A percentile compares a stretch with the other conserved stretches of the same genome.
Conservation (phyloP, 1,284 basidiomycete genomes). For the Sporisorium graminicola region DNA sequence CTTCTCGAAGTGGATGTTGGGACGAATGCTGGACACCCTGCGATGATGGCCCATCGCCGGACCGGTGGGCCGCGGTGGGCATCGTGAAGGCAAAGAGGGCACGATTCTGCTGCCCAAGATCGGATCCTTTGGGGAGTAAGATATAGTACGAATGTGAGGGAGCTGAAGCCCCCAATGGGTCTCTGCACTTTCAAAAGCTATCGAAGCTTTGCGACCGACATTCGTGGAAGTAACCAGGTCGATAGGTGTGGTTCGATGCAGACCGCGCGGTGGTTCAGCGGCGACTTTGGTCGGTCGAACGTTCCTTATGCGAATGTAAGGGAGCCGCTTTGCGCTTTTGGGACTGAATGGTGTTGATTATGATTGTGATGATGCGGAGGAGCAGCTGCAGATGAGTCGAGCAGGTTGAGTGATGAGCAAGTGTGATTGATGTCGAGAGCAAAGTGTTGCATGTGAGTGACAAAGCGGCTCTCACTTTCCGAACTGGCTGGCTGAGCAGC, state of each 20-base stretch:
- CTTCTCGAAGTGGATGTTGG: not conserved
- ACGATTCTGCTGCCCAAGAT: conserved; percentile 7
- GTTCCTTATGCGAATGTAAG: too few relatives aligned
- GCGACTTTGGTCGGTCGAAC: too few relatives aligned
- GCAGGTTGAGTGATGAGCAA: not conserved
- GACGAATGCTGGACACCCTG: conserved; percentile 10
- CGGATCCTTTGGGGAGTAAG: not conserved
- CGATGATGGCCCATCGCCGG: conserved; percentile 46
- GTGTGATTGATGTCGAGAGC: not conserved
- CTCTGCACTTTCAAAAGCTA: not conserved
- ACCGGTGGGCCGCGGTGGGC: conserved; percentile 49
- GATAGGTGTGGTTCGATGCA: not conserved
- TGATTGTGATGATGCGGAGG: not conserved
- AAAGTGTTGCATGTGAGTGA: not conserved
- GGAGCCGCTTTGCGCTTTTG: too few relatives aligned
- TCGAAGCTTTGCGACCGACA: not conserved
- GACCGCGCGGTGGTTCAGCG: not conserved
- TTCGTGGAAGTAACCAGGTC: not conserved
- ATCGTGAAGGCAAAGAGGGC: conserved; percentile 11
- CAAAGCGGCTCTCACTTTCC: not conserved
- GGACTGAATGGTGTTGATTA: too few relatives aligned
- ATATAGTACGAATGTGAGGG: not conserved
- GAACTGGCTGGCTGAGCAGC: not conserved
- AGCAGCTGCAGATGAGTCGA: not conserved
- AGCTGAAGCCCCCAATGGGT: not conserved